Evolutionary conservation across 2,329 filamentous ascomycete genomes (phyloP).

Genomic region (Aspergillus spinulosporus): DNA sequence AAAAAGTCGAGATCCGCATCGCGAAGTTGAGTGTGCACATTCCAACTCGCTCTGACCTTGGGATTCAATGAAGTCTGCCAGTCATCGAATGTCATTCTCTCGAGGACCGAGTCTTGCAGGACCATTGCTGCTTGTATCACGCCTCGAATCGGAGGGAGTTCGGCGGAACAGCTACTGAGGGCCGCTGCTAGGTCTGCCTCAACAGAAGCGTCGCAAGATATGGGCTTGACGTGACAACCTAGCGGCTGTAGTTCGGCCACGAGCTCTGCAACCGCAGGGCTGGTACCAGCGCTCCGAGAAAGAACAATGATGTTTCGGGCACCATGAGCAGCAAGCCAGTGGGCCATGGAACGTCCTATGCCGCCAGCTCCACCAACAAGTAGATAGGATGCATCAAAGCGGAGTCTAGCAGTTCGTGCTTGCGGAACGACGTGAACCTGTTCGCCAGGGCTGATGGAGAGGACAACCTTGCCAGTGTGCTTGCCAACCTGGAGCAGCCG

Average conservation of each 20-base stretch:
- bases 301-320: background rate
- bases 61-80: background rate
- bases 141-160: background rate
- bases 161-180: background rate
- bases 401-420: background rate
- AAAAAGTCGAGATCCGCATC: slow-evolving; percentile 39
- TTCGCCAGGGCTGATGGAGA: slow-evolving; percentile 4
- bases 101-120: background rate
- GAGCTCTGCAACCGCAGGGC: background rate
- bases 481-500: slow-evolving; percentile 34
- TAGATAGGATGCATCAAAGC: background rate
- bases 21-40: background rate
- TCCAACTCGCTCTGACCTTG: background rate
- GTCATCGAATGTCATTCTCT: background rate
- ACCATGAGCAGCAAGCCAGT: background rate
- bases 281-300: background rate
- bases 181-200: background rate
- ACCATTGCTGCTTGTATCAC: background rate
- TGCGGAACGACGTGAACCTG: background rate
- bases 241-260: background rate
- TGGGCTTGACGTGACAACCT: background rate
- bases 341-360: background rate
- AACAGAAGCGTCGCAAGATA: background rate
- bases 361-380: background rate
- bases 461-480: slow-evolving; percentile 44